Percentiles rank a stretch among this genome's conserved stretches.
Evolutionary conservation across 306 rosid species (phyloP).

Genomic region (Vachellia collinsii): DNA sequence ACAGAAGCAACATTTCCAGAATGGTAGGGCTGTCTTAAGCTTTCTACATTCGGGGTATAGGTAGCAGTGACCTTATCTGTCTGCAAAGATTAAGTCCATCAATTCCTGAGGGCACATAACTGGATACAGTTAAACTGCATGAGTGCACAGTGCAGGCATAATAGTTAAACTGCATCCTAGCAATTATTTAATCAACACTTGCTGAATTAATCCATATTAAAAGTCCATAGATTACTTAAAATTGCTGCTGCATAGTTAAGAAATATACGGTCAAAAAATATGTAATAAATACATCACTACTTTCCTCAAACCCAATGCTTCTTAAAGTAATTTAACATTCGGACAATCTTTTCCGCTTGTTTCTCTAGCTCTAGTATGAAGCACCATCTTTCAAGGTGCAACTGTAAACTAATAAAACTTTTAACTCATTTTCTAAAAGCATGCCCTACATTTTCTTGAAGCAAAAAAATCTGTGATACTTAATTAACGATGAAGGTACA

Average conservation of each 20-base stretch:
- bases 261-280: not conserved
- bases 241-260: not conserved
- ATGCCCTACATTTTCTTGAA: not conserved
- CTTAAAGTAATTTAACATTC: not conserved
- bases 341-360: not conserved
- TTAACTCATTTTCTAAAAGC: not conserved
- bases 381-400: not conserved
- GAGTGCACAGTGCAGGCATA: not conserved
- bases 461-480: not conserved
- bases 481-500: not conserved
- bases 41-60: conserved; percentile 37
- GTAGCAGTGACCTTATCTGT: conserved; percentile 36
- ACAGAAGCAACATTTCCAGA: conserved; percentile 49
- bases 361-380: not conserved
- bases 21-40: conserved; percentile 39
- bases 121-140: conserved; percentile 4
- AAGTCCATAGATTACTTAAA: not conserved
- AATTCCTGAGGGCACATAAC: conserved; percentile 28
- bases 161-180: not conserved
- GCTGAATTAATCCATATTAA: not conserved
- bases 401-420: not conserved
- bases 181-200: not conserved
- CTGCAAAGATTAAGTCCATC: conserved; percentile 56
- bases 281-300: not conserved
- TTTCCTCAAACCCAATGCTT: conserved; percentile 3